Conservation (phyloP, 192 early-diverging fungal species). For the Jimgerdemannia lactiflua region DNA sequence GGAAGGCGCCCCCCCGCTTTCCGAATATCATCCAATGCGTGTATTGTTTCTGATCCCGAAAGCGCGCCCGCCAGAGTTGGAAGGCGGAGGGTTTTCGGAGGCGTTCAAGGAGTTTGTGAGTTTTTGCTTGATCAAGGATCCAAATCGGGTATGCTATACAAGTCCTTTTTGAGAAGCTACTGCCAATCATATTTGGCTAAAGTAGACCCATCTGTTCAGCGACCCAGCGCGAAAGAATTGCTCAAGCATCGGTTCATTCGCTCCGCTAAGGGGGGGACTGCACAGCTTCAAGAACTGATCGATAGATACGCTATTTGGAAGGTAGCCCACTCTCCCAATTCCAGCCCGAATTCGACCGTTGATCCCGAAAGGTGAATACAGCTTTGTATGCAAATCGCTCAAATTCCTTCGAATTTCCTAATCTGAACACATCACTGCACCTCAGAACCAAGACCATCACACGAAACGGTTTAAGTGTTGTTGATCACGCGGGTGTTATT, state of each 20-base stretch:
- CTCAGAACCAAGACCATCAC: too few relatives aligned
- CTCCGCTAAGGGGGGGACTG: constrained; percentile 72
- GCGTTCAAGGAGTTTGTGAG: constrained; percentile 89
- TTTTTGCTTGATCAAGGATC: constrained; percentile 85
- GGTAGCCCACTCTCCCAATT: background rate
- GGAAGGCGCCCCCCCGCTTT: constrained; percentile 88
- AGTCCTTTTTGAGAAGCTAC: background rate
- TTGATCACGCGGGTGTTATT: too few relatives aligned
- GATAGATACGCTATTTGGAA: constrained; percentile 63
- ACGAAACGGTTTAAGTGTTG: too few relatives aligned
- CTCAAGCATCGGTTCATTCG: constrained; percentile 86
- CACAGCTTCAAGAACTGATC: constrained; percentile 81
- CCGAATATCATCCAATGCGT: constrained; percentile 93
- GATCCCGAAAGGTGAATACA: too few relatives aligned
- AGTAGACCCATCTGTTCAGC: constrained; percentile 33
- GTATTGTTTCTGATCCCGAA: constrained; percentile 94
- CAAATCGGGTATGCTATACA: constrained; percentile 51
- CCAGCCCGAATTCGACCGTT: too few relatives aligned
- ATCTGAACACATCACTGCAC: too few relatives aligned
- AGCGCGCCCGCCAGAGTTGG: constrained; percentile 81
- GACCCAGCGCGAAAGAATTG: constrained; percentile 86
- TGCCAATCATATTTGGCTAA: background rate
- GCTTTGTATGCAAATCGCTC: too few relatives aligned
- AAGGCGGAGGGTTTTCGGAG: constrained; percentile 69
- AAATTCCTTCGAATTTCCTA: too few relatives aligned